Conservation (phyloP, 2,329 filamentous ascomycete genomes). For the Trichophyton rubrum region DNA sequence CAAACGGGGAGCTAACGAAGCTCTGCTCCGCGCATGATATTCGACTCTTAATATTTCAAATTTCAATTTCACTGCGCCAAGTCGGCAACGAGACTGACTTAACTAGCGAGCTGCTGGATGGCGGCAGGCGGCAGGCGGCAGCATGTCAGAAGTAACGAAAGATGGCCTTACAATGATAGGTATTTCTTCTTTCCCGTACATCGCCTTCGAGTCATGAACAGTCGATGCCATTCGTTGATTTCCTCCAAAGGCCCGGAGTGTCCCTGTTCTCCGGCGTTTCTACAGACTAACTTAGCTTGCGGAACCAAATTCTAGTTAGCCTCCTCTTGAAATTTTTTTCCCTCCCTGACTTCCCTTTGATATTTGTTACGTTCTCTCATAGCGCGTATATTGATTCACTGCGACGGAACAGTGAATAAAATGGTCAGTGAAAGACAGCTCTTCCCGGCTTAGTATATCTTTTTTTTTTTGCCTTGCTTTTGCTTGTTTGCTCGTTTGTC, state of each 20-base stretch:
- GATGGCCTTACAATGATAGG: too few species aligned
- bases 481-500: not conserved
- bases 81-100: not conserved
- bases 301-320: too few species aligned
- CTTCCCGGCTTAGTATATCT: not conserved
- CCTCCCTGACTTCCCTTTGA: not conserved
- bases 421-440: not conserved
- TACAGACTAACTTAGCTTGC: too few species aligned
- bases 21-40: not conserved
- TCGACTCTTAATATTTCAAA: not conserved
- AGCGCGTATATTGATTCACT: not conserved
- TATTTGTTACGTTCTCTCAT: not conserved
- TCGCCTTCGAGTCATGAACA: too few species aligned
- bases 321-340: not conserved
- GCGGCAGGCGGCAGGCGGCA: too few species aligned
- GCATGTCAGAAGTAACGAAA: too few species aligned
- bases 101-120: too few species aligned
- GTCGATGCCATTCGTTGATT: too few species aligned
- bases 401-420: not conserved
- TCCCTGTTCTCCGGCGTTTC: too few species aligned
- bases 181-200: too few species aligned
- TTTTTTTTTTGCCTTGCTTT: not conserved
- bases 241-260: too few species aligned
- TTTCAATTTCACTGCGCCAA: not conserved
- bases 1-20: not conserved